A percentile compares a stretch with the other conserved stretches of the same genome.
Evolutionary conservation across 1,139 yeast genomes (phyloP).

Genomic region (Arxiozyma slooffiae): DNA sequence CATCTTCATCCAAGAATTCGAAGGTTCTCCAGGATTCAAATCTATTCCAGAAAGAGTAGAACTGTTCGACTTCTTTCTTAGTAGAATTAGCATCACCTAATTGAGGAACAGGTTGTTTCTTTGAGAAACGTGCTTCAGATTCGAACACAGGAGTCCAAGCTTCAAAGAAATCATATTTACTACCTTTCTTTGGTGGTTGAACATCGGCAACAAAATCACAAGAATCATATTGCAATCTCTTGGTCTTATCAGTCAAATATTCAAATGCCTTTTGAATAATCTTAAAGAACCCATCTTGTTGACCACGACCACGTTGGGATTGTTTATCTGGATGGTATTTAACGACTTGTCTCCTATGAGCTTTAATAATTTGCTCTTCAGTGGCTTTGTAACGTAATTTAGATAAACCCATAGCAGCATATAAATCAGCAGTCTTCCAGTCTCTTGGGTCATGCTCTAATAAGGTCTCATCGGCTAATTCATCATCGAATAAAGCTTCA

Average conservation of each 20-base stretch:
- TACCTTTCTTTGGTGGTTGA: constrained; percentile 59
- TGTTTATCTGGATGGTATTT: constrained; percentile 98
- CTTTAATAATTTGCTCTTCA: constrained; percentile 88
- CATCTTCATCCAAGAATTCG: constrained; percentile 97
- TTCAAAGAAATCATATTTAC: constrained; percentile 70
- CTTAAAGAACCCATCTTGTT: constrained; percentile 96
- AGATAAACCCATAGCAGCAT: constrained; percentile 89
- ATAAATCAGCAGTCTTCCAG: constrained; percentile 94
- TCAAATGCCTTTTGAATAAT: constrained; percentile 95
- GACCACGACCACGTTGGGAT: constrained; percentile 67
- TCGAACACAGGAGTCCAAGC: constrained; percentile 91
- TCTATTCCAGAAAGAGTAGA: constrained; percentile 87
- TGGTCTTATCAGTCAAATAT: constrained; percentile 70
- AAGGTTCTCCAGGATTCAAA: constrained; percentile 98
- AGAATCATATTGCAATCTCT: constrained; percentile 90
- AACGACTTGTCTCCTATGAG: constrained; percentile 93
- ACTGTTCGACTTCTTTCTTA: constrained; percentile 78
- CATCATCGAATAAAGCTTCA: constrained; percentile 70
- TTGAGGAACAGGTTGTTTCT: constrained; percentile 75
- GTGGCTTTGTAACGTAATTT: constrained; percentile 87
- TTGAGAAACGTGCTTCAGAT: constrained; percentile 85
- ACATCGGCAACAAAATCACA: constrained; percentile 87
- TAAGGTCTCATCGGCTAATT: constrained; percentile 56
- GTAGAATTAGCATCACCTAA: constrained; percentile 62
- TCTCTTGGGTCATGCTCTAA: constrained; percentile 90